These are phyloP conservation scores for Dovyalis caffra DNA, from an alignment of 345 rosid genomes.

Conservation along the genomic window DNA sequence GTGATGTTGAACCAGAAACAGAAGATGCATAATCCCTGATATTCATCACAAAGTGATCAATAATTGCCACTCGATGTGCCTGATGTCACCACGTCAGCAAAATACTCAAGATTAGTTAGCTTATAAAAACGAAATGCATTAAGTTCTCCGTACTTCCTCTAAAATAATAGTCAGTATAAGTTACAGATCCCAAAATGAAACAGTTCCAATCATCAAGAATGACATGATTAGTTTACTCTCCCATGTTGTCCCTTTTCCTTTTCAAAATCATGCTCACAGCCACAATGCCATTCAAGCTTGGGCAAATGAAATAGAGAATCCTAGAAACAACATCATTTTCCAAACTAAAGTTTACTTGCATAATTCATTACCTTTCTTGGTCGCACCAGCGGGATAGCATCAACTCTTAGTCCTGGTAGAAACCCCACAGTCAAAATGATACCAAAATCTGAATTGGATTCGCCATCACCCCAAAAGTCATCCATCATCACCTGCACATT, in stretches of 20 bases:
- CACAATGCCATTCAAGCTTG: neutral
- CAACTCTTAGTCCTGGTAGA: slow-evolving; percentile 82
- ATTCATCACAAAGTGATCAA: slow-evolving; percentile 60
- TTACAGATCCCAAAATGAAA: neutral
- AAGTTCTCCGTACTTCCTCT: neutral
- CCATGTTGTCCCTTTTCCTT: too few species aligned
- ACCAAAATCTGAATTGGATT: slow-evolving; percentile 23
- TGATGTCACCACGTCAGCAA: slow-evolving; percentile 18
- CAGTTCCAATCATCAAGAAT: neutral
- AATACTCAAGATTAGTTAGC: slow-evolving; percentile 9
- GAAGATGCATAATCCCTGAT: slow-evolving; percentile 45
- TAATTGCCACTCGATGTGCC: slow-evolving; percentile 31
- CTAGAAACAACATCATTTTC: neutral
- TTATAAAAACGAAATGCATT: neutral
- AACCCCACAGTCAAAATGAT: slow-evolving; percentile 67
- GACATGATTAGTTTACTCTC: too few species aligned
- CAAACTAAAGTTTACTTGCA: neutral
- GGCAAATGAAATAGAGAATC: neutral
- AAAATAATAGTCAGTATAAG: neutral
- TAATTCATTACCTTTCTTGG: slow-evolving; percentile 41
- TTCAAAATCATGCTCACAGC: neutral
- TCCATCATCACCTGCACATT: slow-evolving; percentile 42
- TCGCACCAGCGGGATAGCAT: slow-evolving; percentile 48
- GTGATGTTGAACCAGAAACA: slow-evolving; percentile 56
- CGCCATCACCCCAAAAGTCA: slow-evolving; percentile 10